Evolutionary conservation across 2,329 filamentous ascomycete species (phyloP).

Genomic region (Neonectria magnoliae): DNA sequence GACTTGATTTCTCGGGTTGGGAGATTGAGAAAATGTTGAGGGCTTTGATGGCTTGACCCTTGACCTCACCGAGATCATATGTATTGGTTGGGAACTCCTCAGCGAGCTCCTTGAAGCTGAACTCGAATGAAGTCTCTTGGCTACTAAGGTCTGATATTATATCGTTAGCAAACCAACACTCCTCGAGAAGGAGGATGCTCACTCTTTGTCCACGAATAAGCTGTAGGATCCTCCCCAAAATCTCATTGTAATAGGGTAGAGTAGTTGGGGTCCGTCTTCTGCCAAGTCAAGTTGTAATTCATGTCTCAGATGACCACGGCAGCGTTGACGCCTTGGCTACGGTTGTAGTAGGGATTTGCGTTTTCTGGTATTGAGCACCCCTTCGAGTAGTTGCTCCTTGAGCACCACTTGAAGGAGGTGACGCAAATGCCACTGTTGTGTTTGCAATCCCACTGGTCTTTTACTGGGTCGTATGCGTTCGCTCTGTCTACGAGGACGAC

Average conservation of each 20-base stretch:
- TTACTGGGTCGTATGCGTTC: conserved; percentile 18
- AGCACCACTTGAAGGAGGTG: conserved; percentile 35
- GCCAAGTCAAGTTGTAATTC: conserved; percentile 29
- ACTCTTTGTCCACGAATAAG: not conserved
- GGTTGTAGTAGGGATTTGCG: conserved; percentile 15
- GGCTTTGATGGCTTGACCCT: conserved; percentile 18
- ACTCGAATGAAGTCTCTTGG: conserved; percentile 26
- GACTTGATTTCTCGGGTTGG: conserved; percentile 15
- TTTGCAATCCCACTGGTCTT: conserved; percentile 30
- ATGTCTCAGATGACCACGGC: conserved; percentile 31
- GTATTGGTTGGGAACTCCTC: conserved; percentile 24
- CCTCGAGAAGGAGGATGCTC: not conserved
- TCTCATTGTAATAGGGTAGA: conserved; percentile 24
- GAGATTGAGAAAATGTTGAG: conserved; percentile 28
- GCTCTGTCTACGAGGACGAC: conserved; percentile 1
- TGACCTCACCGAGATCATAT: conserved; percentile 27
- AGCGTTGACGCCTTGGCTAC: conserved; percentile 16
- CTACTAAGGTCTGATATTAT: conserved; percentile 17
- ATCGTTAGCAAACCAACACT: not conserved
- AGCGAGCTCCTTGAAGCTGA: conserved; percentile 29
- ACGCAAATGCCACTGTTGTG: conserved; percentile 28
- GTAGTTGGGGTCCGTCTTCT: conserved; percentile 28
- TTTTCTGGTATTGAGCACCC: conserved; percentile 23
- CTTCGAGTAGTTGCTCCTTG: conserved; percentile 21
- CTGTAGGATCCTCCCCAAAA: conserved; percentile 1